Evolutionary conservation across 2,329 filamentous ascomycete genomes (phyloP).

Genomic region (Colletotrichum gloeosporioides): DNA sequence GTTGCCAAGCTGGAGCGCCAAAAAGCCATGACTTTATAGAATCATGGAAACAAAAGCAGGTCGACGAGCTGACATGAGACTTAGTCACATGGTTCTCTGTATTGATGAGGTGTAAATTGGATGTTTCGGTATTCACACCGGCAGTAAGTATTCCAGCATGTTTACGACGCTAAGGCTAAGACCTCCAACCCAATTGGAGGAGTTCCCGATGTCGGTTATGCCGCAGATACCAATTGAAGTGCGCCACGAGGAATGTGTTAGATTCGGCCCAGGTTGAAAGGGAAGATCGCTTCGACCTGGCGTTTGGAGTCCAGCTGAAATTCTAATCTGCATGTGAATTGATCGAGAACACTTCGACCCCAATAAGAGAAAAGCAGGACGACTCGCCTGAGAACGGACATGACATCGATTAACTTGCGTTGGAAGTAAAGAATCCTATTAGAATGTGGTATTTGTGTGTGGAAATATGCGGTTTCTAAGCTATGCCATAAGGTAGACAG

Average conservation of each 20-base stretch:
- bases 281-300: background rate
- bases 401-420: background rate
- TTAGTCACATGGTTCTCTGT: background rate
- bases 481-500: background rate
- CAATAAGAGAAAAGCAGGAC: fast-evolving
- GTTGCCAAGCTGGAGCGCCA: too few relatives aligned
- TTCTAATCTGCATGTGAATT: background rate
- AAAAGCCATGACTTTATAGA: background rate
- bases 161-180: background rate
- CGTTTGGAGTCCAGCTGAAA: background rate
- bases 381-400: too few relatives aligned
- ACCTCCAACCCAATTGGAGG: background rate
- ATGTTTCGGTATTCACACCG: background rate
- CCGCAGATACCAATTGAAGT: background rate
- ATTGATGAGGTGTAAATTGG: background rate
- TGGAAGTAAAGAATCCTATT: background rate
- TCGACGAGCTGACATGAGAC: background rate
- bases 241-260: background rate
- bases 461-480: background rate
- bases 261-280: background rate
- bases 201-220: background rate
- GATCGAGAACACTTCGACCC: too few relatives aligned
- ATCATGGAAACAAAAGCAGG: fast-evolving
- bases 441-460: background rate
- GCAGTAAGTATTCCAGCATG: background rate